Evolutionary conservation across 768 basidiomycete species (phyloP).

Genomic region (Pisolithus tinctorius): DNA sequence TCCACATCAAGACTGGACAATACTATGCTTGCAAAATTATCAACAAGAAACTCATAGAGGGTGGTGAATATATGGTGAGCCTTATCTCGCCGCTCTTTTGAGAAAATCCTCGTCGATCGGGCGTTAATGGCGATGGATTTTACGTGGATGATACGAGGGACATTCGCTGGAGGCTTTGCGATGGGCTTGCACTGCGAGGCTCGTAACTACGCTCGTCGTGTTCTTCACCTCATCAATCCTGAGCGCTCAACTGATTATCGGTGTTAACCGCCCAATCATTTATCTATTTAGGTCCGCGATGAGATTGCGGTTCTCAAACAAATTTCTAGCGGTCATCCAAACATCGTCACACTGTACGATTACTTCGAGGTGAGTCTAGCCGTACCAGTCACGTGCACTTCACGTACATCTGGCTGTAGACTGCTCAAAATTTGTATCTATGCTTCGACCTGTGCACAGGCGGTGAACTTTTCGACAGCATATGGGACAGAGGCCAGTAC

Average conservation of each 20-base stretch:
- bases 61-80: slow-evolving; percentile 92
- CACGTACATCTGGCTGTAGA: slow-evolving; percentile 36
- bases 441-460: slow-evolving; percentile 96
- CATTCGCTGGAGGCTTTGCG: too few relatives aligned
- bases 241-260: slow-evolving; percentile 7
- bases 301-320: slow-evolving; percentile 94
- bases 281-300: slow-evolving; percentile 69
- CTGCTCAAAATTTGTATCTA: slow-evolving; percentile 88
- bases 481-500: slow-evolving; percentile 96
- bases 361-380: slow-evolving; percentile 76
- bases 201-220: background rate
- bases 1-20: slow-evolving; percentile 85
- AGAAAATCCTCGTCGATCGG: background rate
- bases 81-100: background rate
- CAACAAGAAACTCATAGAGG: slow-evolving; percentile 99
- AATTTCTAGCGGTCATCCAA: slow-evolving; percentile 82
- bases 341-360: slow-evolving; percentile 91
- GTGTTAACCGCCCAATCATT: slow-evolving; percentile 4
- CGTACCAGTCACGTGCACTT: background rate
- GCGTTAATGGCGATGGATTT: too few relatives aligned
- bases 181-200: background rate
- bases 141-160: too few relatives aligned
- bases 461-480: slow-evolving; percentile 95
- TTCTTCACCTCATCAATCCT: slow-evolving; percentile 3
- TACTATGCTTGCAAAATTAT: slow-evolving; percentile 99